phyloP scores from a whole-genome alignment of 345 rosid species.

The Aquilaria sinensis region DNA sequence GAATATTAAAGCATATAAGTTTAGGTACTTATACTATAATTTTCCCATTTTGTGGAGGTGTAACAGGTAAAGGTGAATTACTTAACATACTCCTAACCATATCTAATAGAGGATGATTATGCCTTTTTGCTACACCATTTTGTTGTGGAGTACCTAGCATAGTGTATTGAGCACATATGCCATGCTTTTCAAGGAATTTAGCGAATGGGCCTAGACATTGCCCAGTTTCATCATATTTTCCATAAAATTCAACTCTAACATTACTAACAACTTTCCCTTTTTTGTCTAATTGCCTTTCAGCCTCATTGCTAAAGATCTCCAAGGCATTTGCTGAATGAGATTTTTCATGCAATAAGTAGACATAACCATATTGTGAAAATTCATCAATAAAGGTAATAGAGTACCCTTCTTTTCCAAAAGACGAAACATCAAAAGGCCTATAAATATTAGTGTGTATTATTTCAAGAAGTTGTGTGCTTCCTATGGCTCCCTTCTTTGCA shows the following conservation, averaged over 20 bases:
- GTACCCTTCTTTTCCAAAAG: background rate
- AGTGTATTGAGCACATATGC: background rate
- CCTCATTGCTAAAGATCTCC: constrained; percentile 6
- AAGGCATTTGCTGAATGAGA: constrained; percentile 8
- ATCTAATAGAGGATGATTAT: background rate
- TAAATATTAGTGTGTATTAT: constrained; percentile 10
- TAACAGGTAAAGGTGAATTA: background rate
- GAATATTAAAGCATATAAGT: too few relatives aligned
- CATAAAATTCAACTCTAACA: constrained; percentile 8
- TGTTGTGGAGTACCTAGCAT: too few relatives aligned
- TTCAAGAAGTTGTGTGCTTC: constrained; percentile 3
- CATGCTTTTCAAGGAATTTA: background rate
- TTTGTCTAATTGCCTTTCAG: constrained; percentile 14
- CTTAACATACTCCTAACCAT: background rate
- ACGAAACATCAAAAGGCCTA: constrained; percentile 13
- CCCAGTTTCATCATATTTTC: constrained; percentile 1
- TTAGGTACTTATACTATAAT: too few relatives aligned
- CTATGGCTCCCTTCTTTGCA: background rate
- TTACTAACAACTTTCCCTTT: constrained; percentile 8
- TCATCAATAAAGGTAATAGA: constrained; percentile 8
- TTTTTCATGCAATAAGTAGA: constrained; percentile 12
- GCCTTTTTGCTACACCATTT: background rate
- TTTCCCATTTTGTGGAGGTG: too few relatives aligned
- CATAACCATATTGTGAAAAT: constrained; percentile 12
- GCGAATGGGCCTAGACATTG: background rate